These are phyloP conservation scores for Coemansia javaensis DNA, from an alignment of 192 early-diverging fungal species.

Conservation along the genomic window DNA sequence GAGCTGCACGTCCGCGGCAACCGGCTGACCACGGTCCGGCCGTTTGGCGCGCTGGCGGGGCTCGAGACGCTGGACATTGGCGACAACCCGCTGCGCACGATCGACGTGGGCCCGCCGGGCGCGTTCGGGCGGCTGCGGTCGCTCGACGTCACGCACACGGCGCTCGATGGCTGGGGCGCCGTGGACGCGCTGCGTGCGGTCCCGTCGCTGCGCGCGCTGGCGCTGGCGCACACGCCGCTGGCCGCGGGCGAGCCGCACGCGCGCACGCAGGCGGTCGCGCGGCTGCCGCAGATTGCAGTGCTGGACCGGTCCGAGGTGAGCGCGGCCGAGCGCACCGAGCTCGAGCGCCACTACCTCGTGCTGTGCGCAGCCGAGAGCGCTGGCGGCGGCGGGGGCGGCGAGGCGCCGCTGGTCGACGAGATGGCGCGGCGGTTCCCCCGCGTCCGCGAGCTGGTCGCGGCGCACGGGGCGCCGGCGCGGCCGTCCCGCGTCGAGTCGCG, in stretches of 20 bases:
- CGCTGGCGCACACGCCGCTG: constrained; percentile 5
- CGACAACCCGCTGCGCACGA: constrained; percentile 4
- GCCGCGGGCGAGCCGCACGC: not conserved
- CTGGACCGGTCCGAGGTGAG: constrained; percentile 26
- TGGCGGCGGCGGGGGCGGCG: not conserved
- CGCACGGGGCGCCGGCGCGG: constrained; percentile 12
- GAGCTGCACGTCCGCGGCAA: not conserved
- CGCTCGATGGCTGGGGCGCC: constrained; percentile 2
- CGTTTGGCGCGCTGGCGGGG: not conserved
- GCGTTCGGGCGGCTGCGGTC: constrained; percentile 2
- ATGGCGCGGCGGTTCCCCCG: constrained; percentile 12
- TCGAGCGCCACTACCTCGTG: constrained; percentile 39
- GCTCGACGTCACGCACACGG: constrained; percentile 25
- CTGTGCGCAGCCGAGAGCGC: not conserved
- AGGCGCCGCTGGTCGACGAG: too few relatives aligned
- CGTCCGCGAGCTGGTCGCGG: constrained; percentile 6
- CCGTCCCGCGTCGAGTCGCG: not conserved
- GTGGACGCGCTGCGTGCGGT: not conserved
- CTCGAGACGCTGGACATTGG: constrained; percentile 19
- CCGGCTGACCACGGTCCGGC: not conserved
- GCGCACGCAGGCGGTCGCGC: constrained; percentile 8
- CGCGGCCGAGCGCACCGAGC: constrained; percentile 30
- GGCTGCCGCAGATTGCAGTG: constrained; percentile 10
- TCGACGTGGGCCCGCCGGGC: not conserved
- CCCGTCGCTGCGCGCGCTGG: constrained; percentile 1